Percentiles rank a stretch among this genome's conserved stretches.
Evolutionary conservation across 805 yeast species (phyloP).

Genomic region (Yamadazyma philogaea): DNA sequence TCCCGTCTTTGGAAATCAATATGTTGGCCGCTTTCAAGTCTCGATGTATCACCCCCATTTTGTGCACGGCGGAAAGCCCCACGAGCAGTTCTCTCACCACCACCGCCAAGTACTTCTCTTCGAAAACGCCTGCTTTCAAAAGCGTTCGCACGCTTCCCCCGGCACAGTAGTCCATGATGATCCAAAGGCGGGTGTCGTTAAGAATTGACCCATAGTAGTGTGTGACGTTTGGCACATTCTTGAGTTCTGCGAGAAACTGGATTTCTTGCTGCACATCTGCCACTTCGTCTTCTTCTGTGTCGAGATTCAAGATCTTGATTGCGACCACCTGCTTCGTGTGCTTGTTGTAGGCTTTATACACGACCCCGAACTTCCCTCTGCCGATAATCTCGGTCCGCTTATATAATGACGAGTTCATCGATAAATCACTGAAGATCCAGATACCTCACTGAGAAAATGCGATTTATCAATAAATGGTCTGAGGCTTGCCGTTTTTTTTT

Average conservation of each 20-base stretch:
- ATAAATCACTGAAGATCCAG: constrained; percentile 55
- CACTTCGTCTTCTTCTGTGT: constrained; percentile 91
- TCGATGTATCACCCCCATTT: constrained; percentile 88
- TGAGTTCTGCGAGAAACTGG: constrained; percentile 76
- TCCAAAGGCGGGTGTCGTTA: constrained; percentile 91
- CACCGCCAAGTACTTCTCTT: constrained; percentile 80
- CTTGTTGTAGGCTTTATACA: constrained; percentile 77
- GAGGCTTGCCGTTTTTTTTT: no score
- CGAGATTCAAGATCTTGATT: constrained; percentile 86
- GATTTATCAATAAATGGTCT: no score
- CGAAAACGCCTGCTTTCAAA: constrained; percentile 80
- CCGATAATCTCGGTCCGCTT: constrained; percentile 90
- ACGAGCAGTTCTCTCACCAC: constrained; percentile 75
- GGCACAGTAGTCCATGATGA: constrained; percentile 95
- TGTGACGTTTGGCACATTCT: constrained; percentile 86
- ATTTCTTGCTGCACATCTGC: constrained; percentile 92
- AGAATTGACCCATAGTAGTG: constrained; percentile 87
- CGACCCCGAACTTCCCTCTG: constrained; percentile 95
- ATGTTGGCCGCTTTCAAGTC: constrained; percentile 97
- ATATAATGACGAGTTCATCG: constrained; percentile 16
- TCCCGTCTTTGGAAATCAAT: constrained; percentile 82
- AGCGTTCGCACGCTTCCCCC: constrained; percentile 93
- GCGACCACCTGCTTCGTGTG: constrained; percentile 81
- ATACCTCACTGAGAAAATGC: no score
- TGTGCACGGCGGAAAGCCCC: constrained; percentile 80